These are phyloP conservation scores for Claviceps quebecensis DNA, from an alignment of 2,329 filamentous ascomycete species.

Conservation along the genomic window DNA sequence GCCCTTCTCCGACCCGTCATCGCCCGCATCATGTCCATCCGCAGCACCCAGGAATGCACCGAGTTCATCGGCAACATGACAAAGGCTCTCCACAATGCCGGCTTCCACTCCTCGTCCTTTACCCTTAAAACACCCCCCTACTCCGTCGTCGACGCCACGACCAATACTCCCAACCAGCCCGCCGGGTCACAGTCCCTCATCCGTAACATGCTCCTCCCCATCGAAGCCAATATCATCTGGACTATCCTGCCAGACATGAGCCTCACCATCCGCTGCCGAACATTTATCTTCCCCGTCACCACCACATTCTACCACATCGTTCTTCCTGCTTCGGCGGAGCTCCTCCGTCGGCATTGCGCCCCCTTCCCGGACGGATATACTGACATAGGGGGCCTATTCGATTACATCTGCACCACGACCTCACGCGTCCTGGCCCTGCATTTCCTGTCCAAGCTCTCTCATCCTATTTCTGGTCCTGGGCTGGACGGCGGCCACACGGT, in stretches of 20 bases:
- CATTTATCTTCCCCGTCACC: conserved; percentile 28
- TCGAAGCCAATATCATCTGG: conserved; percentile 29
- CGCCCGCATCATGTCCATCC: conserved; percentile 31
- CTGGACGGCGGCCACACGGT: background rate
- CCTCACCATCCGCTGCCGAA: conserved; percentile 30
- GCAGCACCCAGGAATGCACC: conserved; percentile 24
- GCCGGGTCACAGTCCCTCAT: conserved; percentile 31
- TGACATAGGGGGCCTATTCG: conserved; percentile 27
- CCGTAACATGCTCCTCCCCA: conserved; percentile 26
- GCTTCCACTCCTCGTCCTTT: conserved; percentile 28
- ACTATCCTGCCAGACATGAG: conserved; percentile 28
- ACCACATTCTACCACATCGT: conserved; percentile 31
- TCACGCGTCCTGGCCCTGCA: conserved; percentile 25
- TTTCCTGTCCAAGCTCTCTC: conserved; percentile 15
- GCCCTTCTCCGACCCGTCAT: conserved; percentile 39
- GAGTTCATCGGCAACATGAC: conserved; percentile 30
- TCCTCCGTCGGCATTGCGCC: conserved; percentile 25
- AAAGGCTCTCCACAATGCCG: conserved; percentile 29
- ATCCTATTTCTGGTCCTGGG: background rate
- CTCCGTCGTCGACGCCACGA: conserved; percentile 14
- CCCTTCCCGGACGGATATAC: conserved; percentile 32
- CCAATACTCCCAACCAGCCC: conserved; percentile 21
- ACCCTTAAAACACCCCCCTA: conserved; percentile 25
- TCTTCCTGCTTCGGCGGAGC: conserved; percentile 20
- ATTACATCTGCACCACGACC: conserved; percentile 31